These are phyloP conservation scores for Verticillium nubilum DNA, from an alignment of 2,329 filamentous ascomycete species.

Conservation along the genomic window DNA sequence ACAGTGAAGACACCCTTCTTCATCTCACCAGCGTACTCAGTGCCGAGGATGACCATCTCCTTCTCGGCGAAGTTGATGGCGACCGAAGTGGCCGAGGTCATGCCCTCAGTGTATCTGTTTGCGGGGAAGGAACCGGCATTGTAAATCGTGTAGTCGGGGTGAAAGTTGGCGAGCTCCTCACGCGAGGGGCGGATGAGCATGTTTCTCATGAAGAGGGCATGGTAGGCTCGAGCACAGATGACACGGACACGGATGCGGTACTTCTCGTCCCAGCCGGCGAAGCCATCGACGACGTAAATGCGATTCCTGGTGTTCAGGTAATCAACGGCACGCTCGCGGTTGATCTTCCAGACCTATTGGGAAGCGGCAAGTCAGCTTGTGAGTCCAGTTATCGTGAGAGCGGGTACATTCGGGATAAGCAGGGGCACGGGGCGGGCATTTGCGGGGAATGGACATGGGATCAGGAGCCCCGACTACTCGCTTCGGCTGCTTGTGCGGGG, in stretches of 20 bases:
- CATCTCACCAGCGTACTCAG: conserved; percentile 96
- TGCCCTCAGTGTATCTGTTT: conserved; percentile 95
- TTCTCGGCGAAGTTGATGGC: conserved; percentile 99
- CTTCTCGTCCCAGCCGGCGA: conserved; percentile 96
- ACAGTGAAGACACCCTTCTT: conserved; percentile 99
- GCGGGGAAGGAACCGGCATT: conserved; percentile 98
- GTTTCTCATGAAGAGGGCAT: conserved; percentile 99
- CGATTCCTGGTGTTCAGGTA: conserved; percentile 98
- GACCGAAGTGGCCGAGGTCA: conserved; percentile 97
- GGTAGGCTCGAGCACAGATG: conserved; percentile 97
- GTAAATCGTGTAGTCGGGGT: conserved; percentile 99
- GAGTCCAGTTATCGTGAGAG: not conserved
- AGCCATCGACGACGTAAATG: conserved; percentile 98
- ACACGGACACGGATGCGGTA: conserved; percentile 97
- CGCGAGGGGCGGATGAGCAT: conserved; percentile 94
- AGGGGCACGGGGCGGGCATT: not conserved
- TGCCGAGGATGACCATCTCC: conserved; percentile 99
- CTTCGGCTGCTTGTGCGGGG: not conserved
- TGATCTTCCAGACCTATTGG: conserved; percentile 93
- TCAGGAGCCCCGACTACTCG: too few species aligned
- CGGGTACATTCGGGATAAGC: not conserved
- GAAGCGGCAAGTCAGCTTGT: conserved; percentile 8
- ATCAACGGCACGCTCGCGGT: conserved; percentile 96
- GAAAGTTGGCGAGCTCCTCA: conserved; percentile 94
- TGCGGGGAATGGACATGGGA: too few species aligned